A percentile compares a stretch with the other conserved stretches of the same genome.
phyloP scores from a whole-genome alignment of 2,329 filamentous ascomycete species.

The Aspergillus quadrilineatus region DNA sequence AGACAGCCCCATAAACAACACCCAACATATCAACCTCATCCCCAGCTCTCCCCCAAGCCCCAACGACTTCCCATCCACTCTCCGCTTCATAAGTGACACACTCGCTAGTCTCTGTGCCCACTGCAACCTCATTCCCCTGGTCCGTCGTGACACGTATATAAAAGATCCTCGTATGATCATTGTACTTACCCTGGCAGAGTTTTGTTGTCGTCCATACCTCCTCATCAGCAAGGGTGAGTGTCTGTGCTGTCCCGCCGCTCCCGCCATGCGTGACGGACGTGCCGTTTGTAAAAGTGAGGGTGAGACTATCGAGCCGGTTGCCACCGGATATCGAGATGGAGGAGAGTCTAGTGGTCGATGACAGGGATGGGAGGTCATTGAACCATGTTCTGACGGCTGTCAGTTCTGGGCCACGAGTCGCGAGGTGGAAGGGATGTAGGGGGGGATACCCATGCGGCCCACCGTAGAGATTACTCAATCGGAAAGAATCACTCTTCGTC shows the following conservation, averaged over 20 bases:
- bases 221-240: slow-evolving; percentile 45
- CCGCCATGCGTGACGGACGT: slow-evolving; percentile 55
- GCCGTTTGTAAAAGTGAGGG: slow-evolving; percentile 51
- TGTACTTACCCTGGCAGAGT: slow-evolving; percentile 53
- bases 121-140: slow-evolving; percentile 45
- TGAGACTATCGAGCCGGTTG: slow-evolving; percentile 53
- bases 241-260: slow-evolving; percentile 47
- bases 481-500: slow-evolving; percentile 54
- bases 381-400: slow-evolving; percentile 46
- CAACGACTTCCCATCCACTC: slow-evolving; percentile 54
- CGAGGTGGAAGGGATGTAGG: no score
- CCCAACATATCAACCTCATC: slow-evolving; percentile 58
- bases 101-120: slow-evolving; percentile 49
- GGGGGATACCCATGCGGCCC: slow-evolving; percentile 25
- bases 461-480: slow-evolving; percentile 31
- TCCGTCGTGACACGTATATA: slow-evolving; percentile 57
- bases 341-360: slow-evolving; percentile 31
- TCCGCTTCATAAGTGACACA: slow-evolving; percentile 52
- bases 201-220: slow-evolving; percentile 53
- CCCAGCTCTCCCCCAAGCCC: slow-evolving; percentile 53
- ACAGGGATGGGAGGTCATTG: slow-evolving; percentile 48
- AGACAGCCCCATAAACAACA: slow-evolving; percentile 26
- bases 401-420: no score
- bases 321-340: slow-evolving; percentile 44
- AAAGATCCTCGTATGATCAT: slow-evolving; percentile 53